Percentiles rank a stretch among this genome's conserved stretches.
Conservation (phyloP, 2,329 filamentous ascomycete genomes). For the Chaetomium olivaceum region DNA sequence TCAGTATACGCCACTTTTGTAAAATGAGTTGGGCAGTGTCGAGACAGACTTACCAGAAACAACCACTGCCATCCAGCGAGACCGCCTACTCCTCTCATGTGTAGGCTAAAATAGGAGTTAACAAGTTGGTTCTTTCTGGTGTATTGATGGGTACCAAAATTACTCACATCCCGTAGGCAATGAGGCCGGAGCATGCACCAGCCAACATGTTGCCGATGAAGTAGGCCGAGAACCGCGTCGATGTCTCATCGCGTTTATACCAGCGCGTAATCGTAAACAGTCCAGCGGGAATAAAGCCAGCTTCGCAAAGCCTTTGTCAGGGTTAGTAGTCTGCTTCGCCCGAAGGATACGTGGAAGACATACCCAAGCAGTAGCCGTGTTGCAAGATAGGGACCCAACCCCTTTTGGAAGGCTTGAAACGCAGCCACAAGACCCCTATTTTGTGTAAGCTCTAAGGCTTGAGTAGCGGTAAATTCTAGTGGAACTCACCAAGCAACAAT, state of each 20-base stretch:
- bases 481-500: constrained; percentile 38
- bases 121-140: neutral
- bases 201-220: constrained; percentile 49
- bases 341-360: neutral
- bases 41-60: constrained; percentile 32
- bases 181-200: constrained; percentile 42
- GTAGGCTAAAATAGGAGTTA: constrained; percentile 28
- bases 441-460: neutral
- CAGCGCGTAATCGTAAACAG: constrained; percentile 50
- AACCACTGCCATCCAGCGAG: constrained; percentile 42
- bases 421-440: constrained; percentile 40
- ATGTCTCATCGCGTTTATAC: constrained; percentile 50
- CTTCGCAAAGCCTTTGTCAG: constrained; percentile 37
- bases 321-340: neutral
- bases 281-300: constrained; percentile 49
- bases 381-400: constrained; percentile 40
- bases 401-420: constrained; percentile 44
- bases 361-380: constrained; percentile 44
- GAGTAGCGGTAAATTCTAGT: neutral
- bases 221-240: constrained; percentile 47
- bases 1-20: neutral
- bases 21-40: too few species aligned
- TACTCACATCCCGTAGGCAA: constrained; percentile 45
- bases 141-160: neutral
- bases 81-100: constrained; percentile 38